phyloP scores from a whole-genome alignment of 176 grass and related monocot genomes.

The Cocos nucifera region DNA sequence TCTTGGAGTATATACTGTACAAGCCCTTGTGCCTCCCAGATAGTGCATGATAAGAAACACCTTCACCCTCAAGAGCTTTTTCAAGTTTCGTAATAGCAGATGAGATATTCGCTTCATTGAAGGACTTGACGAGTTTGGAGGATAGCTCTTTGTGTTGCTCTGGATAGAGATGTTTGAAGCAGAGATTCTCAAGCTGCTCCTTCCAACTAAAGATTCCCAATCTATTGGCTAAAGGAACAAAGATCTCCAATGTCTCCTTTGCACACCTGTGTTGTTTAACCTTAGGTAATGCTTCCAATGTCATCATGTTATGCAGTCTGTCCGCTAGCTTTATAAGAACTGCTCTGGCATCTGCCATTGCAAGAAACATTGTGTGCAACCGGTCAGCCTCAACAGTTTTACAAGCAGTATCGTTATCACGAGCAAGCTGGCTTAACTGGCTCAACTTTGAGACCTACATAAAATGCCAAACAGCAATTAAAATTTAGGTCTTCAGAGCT shows the following conservation, averaged over 20 bases:
- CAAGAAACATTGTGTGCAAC: slow-evolving; percentile 29
- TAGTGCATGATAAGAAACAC: slow-evolving; percentile 9
- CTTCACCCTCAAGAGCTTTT: slow-evolving; percentile 16
- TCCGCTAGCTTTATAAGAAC: slow-evolving; percentile 70
- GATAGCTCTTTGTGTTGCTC: slow-evolving; percentile 38
- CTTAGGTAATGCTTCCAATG: slow-evolving; percentile 37
- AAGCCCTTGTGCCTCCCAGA: slow-evolving; percentile 43
- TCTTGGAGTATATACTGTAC: slow-evolving; percentile 48
- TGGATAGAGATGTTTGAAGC: slow-evolving; percentile 49
- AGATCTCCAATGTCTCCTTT: slow-evolving; percentile 60
- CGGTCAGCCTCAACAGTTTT: slow-evolving; percentile 21
- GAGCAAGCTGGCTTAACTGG: slow-evolving; percentile 27
- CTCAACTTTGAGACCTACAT: slow-evolving; percentile 26
- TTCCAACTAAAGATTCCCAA: slow-evolving; percentile 63
- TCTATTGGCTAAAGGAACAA: slow-evolving; percentile 57
- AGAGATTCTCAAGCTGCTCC: slow-evolving; percentile 52
- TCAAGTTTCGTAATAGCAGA: slow-evolving; percentile 9
- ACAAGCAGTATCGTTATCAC: slow-evolving; percentile 23
- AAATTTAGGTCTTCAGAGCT: too few relatives aligned
- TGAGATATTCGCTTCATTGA: slow-evolving; percentile 12
- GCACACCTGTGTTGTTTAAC: slow-evolving; percentile 49
- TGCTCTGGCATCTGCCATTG: slow-evolving; percentile 27
- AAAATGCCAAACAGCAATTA: not conserved
- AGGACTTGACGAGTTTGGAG: slow-evolving; percentile 10
- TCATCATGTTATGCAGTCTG: slow-evolving; percentile 58